phyloP scores from a whole-genome alignment of 768 basidiomycete genomes.

The Lactifluus piperatus region DNA sequence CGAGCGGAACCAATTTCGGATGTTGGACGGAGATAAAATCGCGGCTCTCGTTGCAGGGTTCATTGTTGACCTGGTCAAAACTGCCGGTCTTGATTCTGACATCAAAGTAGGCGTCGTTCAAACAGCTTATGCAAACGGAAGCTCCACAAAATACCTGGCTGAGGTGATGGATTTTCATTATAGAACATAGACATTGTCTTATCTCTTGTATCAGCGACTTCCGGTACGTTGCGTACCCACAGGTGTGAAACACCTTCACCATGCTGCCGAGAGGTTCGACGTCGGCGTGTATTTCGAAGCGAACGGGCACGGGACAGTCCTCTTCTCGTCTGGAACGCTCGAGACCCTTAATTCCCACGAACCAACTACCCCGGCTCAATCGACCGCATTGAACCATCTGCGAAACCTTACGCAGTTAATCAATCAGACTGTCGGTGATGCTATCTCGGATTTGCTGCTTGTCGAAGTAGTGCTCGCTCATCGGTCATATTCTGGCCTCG shows the following conservation, averaged over 20 bases:
- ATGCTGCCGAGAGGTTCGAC: conserved; percentile 89
- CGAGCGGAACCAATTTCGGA: conserved; percentile 65
- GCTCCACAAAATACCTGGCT: conserved; percentile 85
- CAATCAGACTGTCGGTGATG: conserved; percentile 98
- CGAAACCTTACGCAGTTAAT: conserved; percentile 74
- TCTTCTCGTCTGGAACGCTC: conserved; percentile 78
- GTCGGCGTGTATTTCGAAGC: conserved; percentile 99
- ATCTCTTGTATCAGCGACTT: conserved; percentile 48
- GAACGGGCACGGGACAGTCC: conserved; percentile 95
- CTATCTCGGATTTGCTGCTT: conserved; percentile 89
- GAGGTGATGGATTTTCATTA: conserved; percentile 40
- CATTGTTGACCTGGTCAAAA: conserved; percentile 82
- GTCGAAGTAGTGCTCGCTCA: conserved; percentile 90
- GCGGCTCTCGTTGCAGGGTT: conserved; percentile 89
- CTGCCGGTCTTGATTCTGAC: conserved; percentile 67
- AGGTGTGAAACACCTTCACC: conserved; percentile 96
- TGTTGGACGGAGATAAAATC: conserved; percentile 99
- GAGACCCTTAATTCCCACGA: conserved; percentile 50
- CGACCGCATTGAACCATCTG: conserved; percentile 69
- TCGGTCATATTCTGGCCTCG: conserved; percentile 68
- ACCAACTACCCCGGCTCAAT: conserved; percentile 76
- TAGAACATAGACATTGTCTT: neutral
- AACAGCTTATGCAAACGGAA: conserved; percentile 98
- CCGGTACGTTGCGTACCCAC: conserved; percentile 94
- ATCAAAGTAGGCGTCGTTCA: conserved; percentile 93